Percentiles rank a stretch among this genome's conserved stretches.
Conservation (phyloP, 805 yeast species). For the Kazachstania bromeliacearum region DNA sequence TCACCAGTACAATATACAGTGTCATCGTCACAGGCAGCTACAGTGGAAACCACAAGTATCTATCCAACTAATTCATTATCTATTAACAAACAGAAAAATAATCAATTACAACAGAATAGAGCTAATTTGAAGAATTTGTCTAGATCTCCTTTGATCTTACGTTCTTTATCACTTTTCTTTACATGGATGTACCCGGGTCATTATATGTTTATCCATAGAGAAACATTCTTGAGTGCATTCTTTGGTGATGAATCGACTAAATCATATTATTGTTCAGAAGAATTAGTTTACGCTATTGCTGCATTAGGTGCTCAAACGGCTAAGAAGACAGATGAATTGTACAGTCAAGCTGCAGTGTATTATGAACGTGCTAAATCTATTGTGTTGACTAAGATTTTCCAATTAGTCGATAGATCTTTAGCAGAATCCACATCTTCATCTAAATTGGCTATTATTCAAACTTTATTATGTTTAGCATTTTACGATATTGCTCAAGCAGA, state of each 20-base stretch:
- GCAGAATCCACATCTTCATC: constrained; percentile 30
- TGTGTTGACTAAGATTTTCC: constrained; percentile 33
- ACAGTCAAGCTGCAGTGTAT: constrained; percentile 32
- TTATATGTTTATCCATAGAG: constrained; percentile 49
- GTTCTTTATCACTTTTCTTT: constrained; percentile 32
- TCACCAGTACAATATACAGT: not conserved
- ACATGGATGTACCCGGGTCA: constrained; percentile 55
- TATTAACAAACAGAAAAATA: constrained; percentile 10
- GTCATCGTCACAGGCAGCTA: constrained; percentile 4
- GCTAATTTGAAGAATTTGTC: constrained; percentile 15
- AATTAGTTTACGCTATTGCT: constrained; percentile 42
- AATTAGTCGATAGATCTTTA: constrained; percentile 18
- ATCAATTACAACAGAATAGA: constrained; percentile 6
- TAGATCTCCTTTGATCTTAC: constrained; percentile 17
- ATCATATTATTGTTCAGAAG: constrained; percentile 42
- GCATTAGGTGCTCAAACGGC: constrained; percentile 46
- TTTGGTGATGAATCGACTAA: constrained; percentile 32
- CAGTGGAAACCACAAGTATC: constrained; percentile 15
- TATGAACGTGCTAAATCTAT: constrained; percentile 38
- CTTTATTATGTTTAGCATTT: constrained; percentile 43
- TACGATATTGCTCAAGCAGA: constrained; percentile 50
- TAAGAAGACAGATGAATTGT: constrained; percentile 23
- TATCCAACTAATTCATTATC: constrained; percentile 24
- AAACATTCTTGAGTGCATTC: constrained; percentile 48
- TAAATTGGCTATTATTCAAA: constrained; percentile 44